These are phyloP conservation scores for Pelagomonas calceolata DNA, from an alignment of 108 stramenopile species.

Conservation along the genomic window DNA sequence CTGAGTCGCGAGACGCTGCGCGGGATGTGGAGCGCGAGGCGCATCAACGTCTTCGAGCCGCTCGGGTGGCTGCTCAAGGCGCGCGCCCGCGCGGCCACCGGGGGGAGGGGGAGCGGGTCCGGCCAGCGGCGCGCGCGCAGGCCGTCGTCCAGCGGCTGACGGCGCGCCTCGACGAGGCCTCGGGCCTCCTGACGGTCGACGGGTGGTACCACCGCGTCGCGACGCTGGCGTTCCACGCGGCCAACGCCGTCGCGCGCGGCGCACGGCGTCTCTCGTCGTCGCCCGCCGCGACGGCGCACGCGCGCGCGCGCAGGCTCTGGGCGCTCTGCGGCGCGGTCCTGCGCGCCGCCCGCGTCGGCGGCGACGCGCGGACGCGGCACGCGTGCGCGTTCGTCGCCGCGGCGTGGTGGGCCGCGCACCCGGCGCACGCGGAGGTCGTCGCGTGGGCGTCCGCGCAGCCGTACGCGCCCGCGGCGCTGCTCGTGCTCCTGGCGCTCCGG, in stretches of 20 bases:
- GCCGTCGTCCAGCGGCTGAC: not conserved
- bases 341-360: not conserved
- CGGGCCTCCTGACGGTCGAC: not conserved
- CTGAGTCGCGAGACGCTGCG: not conserved
- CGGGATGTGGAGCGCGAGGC: not conserved
- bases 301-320: too few species aligned
- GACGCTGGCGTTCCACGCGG: not conserved
- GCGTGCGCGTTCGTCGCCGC: not conserved
- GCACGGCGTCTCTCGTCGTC: too few species aligned
- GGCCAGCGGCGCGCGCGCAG: too few species aligned
- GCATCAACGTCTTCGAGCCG: constrained; percentile 1
- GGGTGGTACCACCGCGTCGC: not conserved
- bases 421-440: not conserved
- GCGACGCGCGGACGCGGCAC: not conserved
- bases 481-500: not conserved
- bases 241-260: not conserved
- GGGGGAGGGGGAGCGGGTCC: too few species aligned
- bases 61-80: not conserved
- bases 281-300: too few species aligned
- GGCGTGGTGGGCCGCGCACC: not conserved
- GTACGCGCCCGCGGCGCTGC: not conserved
- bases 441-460: not conserved
- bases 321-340: not conserved
- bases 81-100: too few species aligned
- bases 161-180: not conserved